These are phyloP conservation scores for Pythium guiyangense DNA, from an alignment of 352 stramenopile genomes.

Conservation along the genomic window DNA sequence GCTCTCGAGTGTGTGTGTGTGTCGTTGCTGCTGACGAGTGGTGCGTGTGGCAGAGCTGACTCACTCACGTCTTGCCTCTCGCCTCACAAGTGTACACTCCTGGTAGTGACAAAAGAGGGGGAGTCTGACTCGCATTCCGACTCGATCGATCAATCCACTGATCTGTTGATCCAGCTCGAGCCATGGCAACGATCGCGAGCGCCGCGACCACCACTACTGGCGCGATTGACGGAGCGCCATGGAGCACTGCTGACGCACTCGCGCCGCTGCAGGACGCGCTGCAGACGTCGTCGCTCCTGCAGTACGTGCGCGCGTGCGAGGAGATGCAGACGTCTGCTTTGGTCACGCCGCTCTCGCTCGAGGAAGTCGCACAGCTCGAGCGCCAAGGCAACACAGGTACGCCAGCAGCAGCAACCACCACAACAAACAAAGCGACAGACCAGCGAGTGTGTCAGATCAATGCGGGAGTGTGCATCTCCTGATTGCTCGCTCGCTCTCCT, in stretches of 20 bases:
- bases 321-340: neutral
- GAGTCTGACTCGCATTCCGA: too few relatives aligned
- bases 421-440: too few relatives aligned
- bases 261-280: constrained; percentile 2
- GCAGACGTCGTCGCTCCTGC: constrained; percentile 1
- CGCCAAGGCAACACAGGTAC: constrained; percentile 61
- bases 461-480: neutral
- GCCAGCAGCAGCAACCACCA: neutral
- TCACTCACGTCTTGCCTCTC: too few relatives aligned
- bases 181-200: too few relatives aligned
- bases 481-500: constrained; percentile 3
- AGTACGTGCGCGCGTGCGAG: constrained; percentile 7
- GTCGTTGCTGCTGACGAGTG: too few relatives aligned
- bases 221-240: neutral
- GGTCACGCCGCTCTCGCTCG: constrained; percentile 37
- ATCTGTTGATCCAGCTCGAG: too few relatives aligned
- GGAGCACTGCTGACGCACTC: constrained; percentile 5
- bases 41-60: too few relatives aligned
- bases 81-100: too few relatives aligned
- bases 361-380: constrained; percentile 49
- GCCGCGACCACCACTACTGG: too few relatives aligned
- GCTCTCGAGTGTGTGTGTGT: too few relatives aligned
- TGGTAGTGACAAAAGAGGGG: too few relatives aligned
- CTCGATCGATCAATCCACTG: too few relatives aligned
- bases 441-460: neutral